Percentiles rank a stretch among this genome's conserved stretches.
Conservation (phyloP, 148 eudicot genomes). For the Nepenthes mirabilis region DNA sequence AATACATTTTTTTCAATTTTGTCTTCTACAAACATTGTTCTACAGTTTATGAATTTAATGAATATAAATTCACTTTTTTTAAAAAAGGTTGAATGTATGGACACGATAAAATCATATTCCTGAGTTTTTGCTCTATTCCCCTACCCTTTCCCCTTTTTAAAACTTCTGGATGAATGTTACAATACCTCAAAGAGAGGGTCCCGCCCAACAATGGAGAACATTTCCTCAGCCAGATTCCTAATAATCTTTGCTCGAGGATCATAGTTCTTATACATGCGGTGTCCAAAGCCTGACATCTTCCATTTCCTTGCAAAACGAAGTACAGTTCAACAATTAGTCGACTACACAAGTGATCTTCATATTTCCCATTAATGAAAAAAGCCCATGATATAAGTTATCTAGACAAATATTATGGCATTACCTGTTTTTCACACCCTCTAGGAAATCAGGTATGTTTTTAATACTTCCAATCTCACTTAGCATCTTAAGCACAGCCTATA, state of each 20-base stretch:
- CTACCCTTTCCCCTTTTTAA: too few species aligned
- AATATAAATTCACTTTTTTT: too few species aligned
- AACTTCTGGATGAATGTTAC: not conserved
- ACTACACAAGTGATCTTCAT: too few species aligned
- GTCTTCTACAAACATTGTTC: too few species aligned
- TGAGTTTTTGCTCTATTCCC: too few species aligned
- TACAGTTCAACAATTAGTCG: not conserved
- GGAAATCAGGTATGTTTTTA: conserved; percentile 91
- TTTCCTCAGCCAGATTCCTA: conserved; percentile 90
- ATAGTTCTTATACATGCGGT: conserved; percentile 94
- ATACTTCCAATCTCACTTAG: conserved; percentile 83
- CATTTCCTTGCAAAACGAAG: conserved; percentile 51
- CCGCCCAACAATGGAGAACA: conserved; percentile 91
- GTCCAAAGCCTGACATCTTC: conserved; percentile 99
- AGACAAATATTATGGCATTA: conserved; percentile 5
- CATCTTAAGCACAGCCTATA: conserved; percentile 94
- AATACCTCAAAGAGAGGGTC: conserved; percentile 99
- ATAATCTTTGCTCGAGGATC: conserved; percentile 97
- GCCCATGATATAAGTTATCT: not conserved
- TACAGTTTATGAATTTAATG: too few species aligned
- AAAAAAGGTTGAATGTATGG: too few species aligned
- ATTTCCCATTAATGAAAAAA: not conserved
- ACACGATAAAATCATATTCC: too few species aligned
- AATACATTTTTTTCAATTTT: too few species aligned
- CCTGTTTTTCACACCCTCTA: conserved; percentile 97